These are phyloP conservation scores for Eucalyptus victrix DNA, from an alignment of 345 rosid species.

Conservation along the genomic window DNA sequence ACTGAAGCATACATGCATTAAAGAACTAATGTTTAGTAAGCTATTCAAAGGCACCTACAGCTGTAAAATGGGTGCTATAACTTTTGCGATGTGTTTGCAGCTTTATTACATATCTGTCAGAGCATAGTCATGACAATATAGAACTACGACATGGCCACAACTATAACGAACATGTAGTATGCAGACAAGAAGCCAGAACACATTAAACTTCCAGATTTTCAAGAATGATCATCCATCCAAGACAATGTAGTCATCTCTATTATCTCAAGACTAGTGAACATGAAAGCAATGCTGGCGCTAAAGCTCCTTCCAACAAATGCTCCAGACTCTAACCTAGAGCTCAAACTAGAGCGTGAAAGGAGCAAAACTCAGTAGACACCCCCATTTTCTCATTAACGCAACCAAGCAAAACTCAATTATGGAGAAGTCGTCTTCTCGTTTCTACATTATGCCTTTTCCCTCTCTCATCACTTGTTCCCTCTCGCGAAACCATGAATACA, in stretches of 20 bases:
- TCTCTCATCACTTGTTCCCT: background rate
- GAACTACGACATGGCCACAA: background rate
- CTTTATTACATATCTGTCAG: background rate
- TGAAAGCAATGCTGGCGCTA: background rate
- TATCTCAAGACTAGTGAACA: background rate
- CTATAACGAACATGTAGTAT: background rate
- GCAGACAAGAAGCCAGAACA: background rate
- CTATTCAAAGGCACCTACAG: background rate
- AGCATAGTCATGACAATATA: background rate
- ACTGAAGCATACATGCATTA: background rate
- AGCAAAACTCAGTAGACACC: background rate
- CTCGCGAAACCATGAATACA: background rate
- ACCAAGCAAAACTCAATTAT: background rate
- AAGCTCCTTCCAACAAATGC: background rate
- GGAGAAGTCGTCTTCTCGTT: background rate
- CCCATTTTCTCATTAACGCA: background rate
- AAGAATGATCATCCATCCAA: background rate
- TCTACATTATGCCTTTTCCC: background rate
- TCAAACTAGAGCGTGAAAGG: background rate
- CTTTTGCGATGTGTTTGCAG: background rate
- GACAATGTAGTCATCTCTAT: background rate
- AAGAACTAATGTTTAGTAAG: background rate
- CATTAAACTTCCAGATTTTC: background rate
- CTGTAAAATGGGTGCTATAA: background rate
- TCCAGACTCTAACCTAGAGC: background rate